Evolutionary conservation across 805 yeast species (phyloP), one percentile per base, ranked within the genome.

Genomic region (Kuraishia piskuri): DNA sequence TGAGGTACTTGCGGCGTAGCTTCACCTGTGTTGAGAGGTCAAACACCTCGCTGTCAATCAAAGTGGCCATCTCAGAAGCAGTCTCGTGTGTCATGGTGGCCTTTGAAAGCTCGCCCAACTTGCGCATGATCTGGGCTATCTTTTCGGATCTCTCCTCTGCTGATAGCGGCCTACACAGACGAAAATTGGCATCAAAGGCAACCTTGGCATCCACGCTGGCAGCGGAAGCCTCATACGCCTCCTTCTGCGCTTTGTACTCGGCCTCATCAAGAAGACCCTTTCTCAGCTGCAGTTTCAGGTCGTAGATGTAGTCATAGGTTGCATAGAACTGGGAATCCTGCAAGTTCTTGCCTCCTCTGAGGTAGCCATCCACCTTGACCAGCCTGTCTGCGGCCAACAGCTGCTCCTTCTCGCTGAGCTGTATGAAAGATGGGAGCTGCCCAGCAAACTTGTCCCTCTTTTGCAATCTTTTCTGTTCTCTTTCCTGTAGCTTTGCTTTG

Each of bases 281-380:
- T 49, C 64, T 70, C n/a, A 67, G 56, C 10, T 66, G 58, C 56
- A 83, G 67, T 50, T 74, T 72, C 26, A 72, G 58, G 48, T 76
- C 77, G 58, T 76, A 76, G 14, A 75, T 59, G 52, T 74, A 65
- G 59, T 80, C 77, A 60, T 69, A 75, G 21, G 85, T 82, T 0
- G 88, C 75, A 55, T 83, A 81, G 48, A 70, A 72, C 59, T 76
- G 76, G 2, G 96, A 84, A 54, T 83, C 90, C 20, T 67, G 69
- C 20, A 74, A 54, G 0, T 75, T 48, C 57, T 78, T 74, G n/a
- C 92, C 95, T 57, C 81, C 82, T 58, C 75, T 75, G 53, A 83
- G 60, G 56, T 74, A 78, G 52, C 79, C 79, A 56, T 78, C 79
- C 50, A 86, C 70, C 47, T 73, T 69, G 4, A 77, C 63, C 48